A percentile compares a stretch with the other conserved stretches of the same genome.
phyloP scores from a whole-genome alignment of 139 green algal species.

The Mesotaenium endlicherianum region DNA sequence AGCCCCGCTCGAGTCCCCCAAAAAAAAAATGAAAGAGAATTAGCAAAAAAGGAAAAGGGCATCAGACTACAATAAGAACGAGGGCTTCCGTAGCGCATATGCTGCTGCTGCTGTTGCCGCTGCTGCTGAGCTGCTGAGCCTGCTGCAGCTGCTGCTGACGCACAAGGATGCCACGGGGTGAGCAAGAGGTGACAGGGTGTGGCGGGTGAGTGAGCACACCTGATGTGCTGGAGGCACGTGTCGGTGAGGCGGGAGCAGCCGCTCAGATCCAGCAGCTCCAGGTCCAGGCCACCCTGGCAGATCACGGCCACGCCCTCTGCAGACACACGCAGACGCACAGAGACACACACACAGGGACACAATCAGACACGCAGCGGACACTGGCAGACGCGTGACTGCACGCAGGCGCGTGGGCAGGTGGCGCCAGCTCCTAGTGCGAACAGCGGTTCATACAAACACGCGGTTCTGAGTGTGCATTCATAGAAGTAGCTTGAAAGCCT shows the following conservation, averaged over 20 bases:
- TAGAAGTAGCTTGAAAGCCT: too few species aligned
- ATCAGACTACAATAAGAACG: background rate
- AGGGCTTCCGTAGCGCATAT: too few species aligned
- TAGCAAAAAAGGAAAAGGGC: background rate
- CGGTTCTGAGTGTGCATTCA: too few species aligned
- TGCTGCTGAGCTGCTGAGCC: too few species aligned
- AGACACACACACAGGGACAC: too few species aligned
- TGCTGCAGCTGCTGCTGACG: too few species aligned
- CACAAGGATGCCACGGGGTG: background rate
- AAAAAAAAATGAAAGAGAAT: background rate
- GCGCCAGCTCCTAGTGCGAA: too few species aligned
- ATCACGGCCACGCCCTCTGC: background rate
- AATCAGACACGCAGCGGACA: too few species aligned
- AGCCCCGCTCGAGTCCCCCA: background rate
- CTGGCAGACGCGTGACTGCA: too few species aligned
- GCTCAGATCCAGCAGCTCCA: slow-evolving; percentile 6
- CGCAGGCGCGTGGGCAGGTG: too few species aligned
- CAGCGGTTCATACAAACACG: too few species aligned
- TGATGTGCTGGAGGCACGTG: slow-evolving; percentile 2
- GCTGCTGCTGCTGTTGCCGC: too few species aligned
- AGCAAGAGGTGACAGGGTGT: background rate
- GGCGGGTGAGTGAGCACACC: background rate
- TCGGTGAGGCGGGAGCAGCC: background rate
- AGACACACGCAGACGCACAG: background rate
- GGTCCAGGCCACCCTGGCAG: background rate